These are phyloP conservation scores for Salinomyces thailandicus DNA, from an alignment of 2,329 filamentous ascomycete genomes.

Conservation along the genomic window DNA sequence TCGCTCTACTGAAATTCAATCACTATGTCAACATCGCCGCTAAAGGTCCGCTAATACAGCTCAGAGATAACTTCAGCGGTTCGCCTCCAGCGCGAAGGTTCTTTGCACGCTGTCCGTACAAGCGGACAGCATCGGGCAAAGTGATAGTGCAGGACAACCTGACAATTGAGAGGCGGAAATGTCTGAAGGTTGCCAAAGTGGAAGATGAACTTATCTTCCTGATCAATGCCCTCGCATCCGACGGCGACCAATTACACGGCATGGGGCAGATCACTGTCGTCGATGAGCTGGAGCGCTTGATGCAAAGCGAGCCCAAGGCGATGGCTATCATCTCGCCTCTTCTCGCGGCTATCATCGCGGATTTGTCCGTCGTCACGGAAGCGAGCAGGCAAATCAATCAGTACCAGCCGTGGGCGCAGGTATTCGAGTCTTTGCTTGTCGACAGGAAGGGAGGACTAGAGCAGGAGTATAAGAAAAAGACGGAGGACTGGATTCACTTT, in stretches of 20 bases:
- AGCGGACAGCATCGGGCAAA: too few relatives aligned
- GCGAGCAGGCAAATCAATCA: constrained; percentile 36
- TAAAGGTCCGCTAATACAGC: too few relatives aligned
- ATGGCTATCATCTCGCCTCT: constrained; percentile 6
- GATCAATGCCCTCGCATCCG: too few relatives aligned
- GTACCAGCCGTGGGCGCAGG: constrained; percentile 41
- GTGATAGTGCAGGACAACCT: too few relatives aligned
- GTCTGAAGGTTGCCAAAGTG: too few relatives aligned
- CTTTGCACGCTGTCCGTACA: too few relatives aligned
- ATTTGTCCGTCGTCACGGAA: constrained; percentile 38
- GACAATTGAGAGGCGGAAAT: too few relatives aligned
- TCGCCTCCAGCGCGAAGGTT: too few relatives aligned
- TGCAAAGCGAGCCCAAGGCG: constrained; percentile 15
- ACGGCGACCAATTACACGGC: too few relatives aligned
- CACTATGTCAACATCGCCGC: too few relatives aligned
- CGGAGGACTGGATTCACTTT: constrained; percentile 1
- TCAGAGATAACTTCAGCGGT: too few relatives aligned
- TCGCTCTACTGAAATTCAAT: constrained; percentile 32
- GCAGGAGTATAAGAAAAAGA: constrained; percentile 1
- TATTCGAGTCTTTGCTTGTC: constrained; percentile 27
- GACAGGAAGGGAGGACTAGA: constrained; percentile 19
- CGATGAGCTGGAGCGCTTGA: constrained; percentile 41
- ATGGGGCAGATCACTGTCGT: constrained; percentile 29
- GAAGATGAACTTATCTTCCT: too few relatives aligned
- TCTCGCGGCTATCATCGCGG: constrained; percentile 28